Base-by-base conservation (phyloP, 108 stramenopile genomes). In the Cyclotella baltica region DNA sequence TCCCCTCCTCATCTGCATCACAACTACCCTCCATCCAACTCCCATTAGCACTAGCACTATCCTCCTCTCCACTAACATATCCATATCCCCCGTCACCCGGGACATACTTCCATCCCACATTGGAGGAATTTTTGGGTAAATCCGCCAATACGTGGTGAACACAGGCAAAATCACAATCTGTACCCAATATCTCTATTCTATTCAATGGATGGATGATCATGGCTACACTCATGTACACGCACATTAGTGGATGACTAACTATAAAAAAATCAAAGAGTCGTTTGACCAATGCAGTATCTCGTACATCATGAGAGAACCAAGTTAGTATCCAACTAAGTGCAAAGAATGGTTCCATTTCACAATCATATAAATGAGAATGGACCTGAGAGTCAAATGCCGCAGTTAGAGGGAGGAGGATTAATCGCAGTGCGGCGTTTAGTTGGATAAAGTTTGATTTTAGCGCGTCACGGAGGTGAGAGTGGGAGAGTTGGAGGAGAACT, bases 311-410 rank as follows among this genome's bases (percentile, higher is more conserved):
- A 40, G 90, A 58, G 71, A 96, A 96, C 97, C 97, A 97, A 0
- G 97, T 97, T 16, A 97, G 73, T 25, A 97, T 81, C 97, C 97
- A 97, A 43, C 84, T 76, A 19, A 96, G 58, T 40, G 86, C 86
- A 83, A 96, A 97, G 82, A 91, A 97, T 19, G 97, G 97, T 64
- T 96, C 97, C 91, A 96, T 93, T 38, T 86, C 90, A 22, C 80
- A 83, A 74, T 91, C 89, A 29, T 36, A 53, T 70, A 96, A 83
- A 63, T 92, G 90, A 53, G 87, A 78, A 72, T 96, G 95, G 5
- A 96, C 77, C 61, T 88, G 69, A 10, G 77, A 52, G 63, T 96
- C 95, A 43, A 93, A 74, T 13, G 65, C 50, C 2, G 83, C 69
- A 46, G 91, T 59, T 0, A 96, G 67, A 6, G 95, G 95, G 79